Evolutionary conservation across 495 filamentous ascomycete genomes (phyloP), one percentile per base, ranked within the genome.

Genomic region (Penicillium subrubescens): DNA sequence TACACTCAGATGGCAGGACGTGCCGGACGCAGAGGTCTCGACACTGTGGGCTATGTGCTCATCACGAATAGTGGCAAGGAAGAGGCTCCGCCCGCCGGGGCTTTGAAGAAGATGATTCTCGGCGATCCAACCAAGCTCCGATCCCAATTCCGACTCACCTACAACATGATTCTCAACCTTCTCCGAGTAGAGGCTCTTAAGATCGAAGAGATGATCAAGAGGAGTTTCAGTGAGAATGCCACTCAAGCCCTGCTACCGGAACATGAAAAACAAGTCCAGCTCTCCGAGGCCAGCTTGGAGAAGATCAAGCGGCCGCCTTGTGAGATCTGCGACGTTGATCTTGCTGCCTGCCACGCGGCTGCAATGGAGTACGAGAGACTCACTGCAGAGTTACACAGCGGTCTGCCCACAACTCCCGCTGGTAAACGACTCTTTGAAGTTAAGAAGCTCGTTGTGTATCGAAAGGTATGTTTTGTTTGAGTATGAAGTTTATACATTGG

Each of bases 171-270:
- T 44, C 82, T 99, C 50, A 99, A 98, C 69, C 85, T 99, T 8
- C 82, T 99, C 23, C 89, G 95, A 21, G 95, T 99, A 19, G 95
- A 99, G 78, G 96, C 95, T 8, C 78, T 99, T 60, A 98, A 97
- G 79, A 98, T 99, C 67, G 95, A 99, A 76, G 95, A 99, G 77
- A 99, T 99, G 95, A 99, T 99, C 80, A 99, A 99, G 83, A 88
- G 95, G 66, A 97, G 92, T 74, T 99, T 99, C 84, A 96, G 93
- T 61, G 95, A 99, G 77, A 95, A 99, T 78, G 93, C 93, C n/a
- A 97, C 96, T 0, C 96, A 98, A 70, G 94, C 96, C 63, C 80
- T 98, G 35, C 81, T 98, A 12, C 95, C 95, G 1, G 92, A 97
- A 75, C 94, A 97, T 66, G 94, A 98, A 78, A 94, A 94, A 73